phyloP scores from a whole-genome alignment of 2,329 filamentous ascomycete species.

The Aspergillus sp. region DNA sequence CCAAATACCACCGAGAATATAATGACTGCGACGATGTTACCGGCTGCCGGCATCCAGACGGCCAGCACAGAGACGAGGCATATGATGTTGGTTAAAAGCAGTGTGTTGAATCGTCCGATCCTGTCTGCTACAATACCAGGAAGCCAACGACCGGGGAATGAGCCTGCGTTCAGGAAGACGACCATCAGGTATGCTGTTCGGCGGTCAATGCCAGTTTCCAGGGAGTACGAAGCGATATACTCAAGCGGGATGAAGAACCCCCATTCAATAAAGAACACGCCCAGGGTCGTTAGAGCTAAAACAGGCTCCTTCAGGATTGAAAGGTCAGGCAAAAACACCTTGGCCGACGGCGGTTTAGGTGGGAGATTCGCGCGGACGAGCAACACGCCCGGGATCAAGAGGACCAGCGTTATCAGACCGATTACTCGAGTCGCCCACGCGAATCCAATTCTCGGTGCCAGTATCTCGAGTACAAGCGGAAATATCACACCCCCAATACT shows the following conservation, averaged over 20 bases:
- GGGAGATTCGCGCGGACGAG: too few relatives aligned
- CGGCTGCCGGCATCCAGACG: background rate
- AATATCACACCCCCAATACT: slow-evolving; percentile 23
- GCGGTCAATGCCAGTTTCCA: background rate
- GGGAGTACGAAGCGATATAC: background rate
- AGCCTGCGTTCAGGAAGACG: background rate
- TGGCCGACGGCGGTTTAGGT: too few relatives aligned
- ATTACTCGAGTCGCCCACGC: background rate
- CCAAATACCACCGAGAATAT: background rate
- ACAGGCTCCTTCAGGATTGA: too few relatives aligned
- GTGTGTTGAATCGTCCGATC: too few relatives aligned
- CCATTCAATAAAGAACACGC: background rate
- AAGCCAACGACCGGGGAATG: background rate
- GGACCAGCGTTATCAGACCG: background rate
- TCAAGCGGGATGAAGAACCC: background rate
- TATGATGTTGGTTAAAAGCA: too few relatives aligned
- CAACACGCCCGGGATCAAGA: background rate
- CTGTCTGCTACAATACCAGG: background rate
- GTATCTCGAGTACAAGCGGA: background rate
- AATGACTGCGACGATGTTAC: background rate
- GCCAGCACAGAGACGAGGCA: background rate
- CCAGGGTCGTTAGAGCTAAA: background rate
- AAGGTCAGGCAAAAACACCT: too few relatives aligned
- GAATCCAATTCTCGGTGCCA: background rate
- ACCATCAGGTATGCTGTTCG: background rate